phyloP scores from a whole-genome alignment of 2,329 filamentous ascomycete genomes.

The Paraphoma sp. region DNA sequence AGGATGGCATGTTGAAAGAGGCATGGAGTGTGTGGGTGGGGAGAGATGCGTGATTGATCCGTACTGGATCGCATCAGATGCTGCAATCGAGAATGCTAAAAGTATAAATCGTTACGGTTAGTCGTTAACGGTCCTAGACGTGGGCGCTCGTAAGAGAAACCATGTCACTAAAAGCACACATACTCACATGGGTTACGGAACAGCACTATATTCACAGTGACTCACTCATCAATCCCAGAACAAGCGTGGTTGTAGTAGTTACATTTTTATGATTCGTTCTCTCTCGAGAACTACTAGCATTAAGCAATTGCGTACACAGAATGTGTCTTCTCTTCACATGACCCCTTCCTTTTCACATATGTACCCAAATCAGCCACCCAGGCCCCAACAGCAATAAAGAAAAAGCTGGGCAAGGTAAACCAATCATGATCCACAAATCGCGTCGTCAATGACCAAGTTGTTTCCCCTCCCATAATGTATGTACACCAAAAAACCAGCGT shows the following conservation, averaged over 20 bases:
- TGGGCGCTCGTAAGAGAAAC: no score
- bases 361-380: constrained; percentile 1
- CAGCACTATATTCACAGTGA: no score
- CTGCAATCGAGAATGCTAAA: not conserved
- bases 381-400: not conserved
- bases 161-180: not conserved
- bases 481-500: constrained; percentile 18
- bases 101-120: not conserved
- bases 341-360: constrained; percentile 3
- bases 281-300: constrained; percentile 8
- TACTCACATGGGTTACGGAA: no score
- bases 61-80: not conserved
- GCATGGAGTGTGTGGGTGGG: not conserved
- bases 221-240: no score
- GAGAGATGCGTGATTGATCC: not conserved
- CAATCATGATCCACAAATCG: constrained; percentile 22
- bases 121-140: not conserved
- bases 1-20: not conserved
- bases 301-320: constrained; percentile 10
- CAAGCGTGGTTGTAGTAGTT: no score
- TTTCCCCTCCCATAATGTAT: not conserved
- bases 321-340: constrained; percentile 6
- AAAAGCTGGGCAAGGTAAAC: constrained; percentile 10
- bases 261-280: not conserved
- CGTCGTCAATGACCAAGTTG: constrained; percentile 4